These are phyloP conservation scores for Apiospora sp. DNA, from an alignment of 2,329 filamentous ascomycete genomes.

Conservation along the genomic window DNA sequence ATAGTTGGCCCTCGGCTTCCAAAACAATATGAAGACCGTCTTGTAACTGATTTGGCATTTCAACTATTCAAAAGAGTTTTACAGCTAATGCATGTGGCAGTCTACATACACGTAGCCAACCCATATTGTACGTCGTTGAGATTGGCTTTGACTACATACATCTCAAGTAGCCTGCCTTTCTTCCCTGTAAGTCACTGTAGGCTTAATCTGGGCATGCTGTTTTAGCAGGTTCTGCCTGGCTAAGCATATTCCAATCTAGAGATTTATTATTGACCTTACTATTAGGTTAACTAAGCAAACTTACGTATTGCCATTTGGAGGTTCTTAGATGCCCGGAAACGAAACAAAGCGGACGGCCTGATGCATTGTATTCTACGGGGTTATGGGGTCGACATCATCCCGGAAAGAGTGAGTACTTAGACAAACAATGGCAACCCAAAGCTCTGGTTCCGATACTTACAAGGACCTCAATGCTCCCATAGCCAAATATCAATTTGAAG, in stretches of 20 bases:
- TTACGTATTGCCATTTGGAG: background rate
- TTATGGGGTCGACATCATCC: background rate
- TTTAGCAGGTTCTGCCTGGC: background rate
- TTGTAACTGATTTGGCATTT: background rate
- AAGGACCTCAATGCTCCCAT: background rate
- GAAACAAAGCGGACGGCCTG: slow-evolving; percentile 6
- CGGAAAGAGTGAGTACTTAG: background rate
- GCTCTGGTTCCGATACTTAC: background rate
- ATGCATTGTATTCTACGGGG: background rate
- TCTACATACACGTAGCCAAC: background rate
- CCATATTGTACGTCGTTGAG: background rate
- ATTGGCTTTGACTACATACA: background rate
- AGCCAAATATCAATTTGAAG: background rate
- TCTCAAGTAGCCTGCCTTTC: background rate
- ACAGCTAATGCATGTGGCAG: background rate
- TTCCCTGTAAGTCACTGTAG: background rate
- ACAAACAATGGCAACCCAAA: background rate
- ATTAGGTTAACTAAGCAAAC: background rate
- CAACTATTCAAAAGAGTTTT: background rate
- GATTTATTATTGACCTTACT: too few relatives aligned
- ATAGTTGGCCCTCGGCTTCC: background rate
- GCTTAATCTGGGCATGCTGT: background rate
- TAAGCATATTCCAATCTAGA: background rate
- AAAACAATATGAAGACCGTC: background rate
- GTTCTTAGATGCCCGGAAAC: background rate